phyloP scores from a whole-genome alignment of 78 protist genomes.

The Carpediemonas membranifera region DNA sequence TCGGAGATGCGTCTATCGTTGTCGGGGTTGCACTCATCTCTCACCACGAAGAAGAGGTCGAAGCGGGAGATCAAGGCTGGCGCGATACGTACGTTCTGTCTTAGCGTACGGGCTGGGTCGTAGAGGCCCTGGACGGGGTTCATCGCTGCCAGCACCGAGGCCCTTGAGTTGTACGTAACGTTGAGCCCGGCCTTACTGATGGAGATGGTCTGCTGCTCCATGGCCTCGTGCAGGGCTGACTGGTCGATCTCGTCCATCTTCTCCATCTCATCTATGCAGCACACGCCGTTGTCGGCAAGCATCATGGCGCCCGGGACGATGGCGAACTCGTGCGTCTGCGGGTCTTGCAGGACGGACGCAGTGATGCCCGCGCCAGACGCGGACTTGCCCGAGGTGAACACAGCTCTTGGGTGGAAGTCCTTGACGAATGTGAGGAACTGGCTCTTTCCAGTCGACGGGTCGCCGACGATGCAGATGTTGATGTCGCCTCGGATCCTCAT shows the following conservation, averaged over 20 bases:
- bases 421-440: conserved; percentile 88
- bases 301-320: conserved; percentile 99
- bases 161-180: conserved; percentile 88
- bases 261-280: conserved; percentile 99
- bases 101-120: conserved; percentile 30
- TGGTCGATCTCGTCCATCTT: conserved; percentile 88
- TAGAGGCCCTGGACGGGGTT: conserved; percentile 65
- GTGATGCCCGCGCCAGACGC: conserved; percentile 75
- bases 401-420: conserved; percentile 83
- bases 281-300: conserved; percentile 97
- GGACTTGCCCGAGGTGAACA: conserved; percentile 77
- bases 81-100: conserved; percentile 72
- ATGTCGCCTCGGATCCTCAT: conserved; percentile 90
- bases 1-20: conserved; percentile 60
- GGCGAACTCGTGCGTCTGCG: conserved; percentile 88
- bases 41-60: conserved; percentile 90
- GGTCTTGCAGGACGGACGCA: conserved; percentile 85
- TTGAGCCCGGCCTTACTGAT: conserved; percentile 97
- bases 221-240: conserved; percentile 67
- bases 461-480: conserved; percentile 95
- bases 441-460: conserved; percentile 90
- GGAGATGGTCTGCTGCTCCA: conserved; percentile 99
- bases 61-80: conserved; percentile 96
- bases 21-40: conserved; percentile 73
- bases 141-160: conserved; percentile 85